These are phyloP conservation scores for Parathielavia hyrcaniae DNA, from an alignment of 495 filamentous ascomycete genomes.

Conservation along the genomic window DNA sequence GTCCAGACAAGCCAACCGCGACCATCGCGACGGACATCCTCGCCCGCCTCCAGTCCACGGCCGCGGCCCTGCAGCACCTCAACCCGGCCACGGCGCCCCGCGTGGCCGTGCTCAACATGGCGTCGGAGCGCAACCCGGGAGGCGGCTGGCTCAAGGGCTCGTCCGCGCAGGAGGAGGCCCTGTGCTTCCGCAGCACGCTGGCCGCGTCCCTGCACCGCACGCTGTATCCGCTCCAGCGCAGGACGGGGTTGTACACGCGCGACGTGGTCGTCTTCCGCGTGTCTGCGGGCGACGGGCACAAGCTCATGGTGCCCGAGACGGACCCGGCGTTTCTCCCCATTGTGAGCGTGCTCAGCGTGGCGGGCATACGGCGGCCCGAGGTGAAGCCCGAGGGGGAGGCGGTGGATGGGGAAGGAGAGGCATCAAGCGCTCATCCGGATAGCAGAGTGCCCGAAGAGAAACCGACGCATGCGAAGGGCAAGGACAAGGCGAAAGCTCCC, in stretches of 20 bases:
- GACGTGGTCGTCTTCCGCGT: slow-evolving; percentile 51
- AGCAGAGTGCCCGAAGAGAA: not conserved
- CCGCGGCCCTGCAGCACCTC: slow-evolving; percentile 13
- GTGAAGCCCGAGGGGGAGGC: slow-evolving; percentile 16
- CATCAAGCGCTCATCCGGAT: not conserved
- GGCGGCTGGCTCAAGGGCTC: slow-evolving; percentile 53
- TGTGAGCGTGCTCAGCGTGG: slow-evolving; percentile 52
- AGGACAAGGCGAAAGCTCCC: not conserved
- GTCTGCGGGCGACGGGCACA: slow-evolving; percentile 37
- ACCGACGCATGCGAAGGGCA: not conserved
- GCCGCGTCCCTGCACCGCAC: slow-evolving; percentile 41
- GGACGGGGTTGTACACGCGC: slow-evolving; percentile 51
- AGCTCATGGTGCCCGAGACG: slow-evolving; percentile 29
- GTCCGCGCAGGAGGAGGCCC: slow-evolving; percentile 57
- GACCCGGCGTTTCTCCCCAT: slow-evolving; percentile 37
- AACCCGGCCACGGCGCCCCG: slow-evolving; percentile 23
- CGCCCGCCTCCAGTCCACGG: not conserved
- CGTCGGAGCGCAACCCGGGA: slow-evolving; percentile 45
- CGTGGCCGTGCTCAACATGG: slow-evolving; percentile 57
- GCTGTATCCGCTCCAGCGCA: slow-evolving; percentile 47
- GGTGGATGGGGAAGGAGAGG: not conserved
- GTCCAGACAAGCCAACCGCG: not conserved
- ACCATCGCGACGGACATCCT: not conserved
- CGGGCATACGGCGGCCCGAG: slow-evolving; percentile 42
- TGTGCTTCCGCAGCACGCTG: slow-evolving; percentile 61